Base-by-base conservation (phyloP, 2,329 filamentous ascomycete genomes). In the Penicillium sp. region DNA sequence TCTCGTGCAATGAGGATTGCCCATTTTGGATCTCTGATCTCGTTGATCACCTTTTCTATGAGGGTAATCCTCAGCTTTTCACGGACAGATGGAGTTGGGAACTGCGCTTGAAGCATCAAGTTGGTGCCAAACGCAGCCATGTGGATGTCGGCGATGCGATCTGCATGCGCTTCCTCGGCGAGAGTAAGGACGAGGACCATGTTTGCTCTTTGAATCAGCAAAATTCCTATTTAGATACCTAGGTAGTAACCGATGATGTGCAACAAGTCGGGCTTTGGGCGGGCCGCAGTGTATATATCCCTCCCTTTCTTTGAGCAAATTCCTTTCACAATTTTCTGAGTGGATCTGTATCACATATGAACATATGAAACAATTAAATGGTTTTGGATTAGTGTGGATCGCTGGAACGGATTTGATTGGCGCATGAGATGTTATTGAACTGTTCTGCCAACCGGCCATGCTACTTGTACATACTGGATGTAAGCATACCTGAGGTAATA, bases 131-230 rank as follows among this genome's bases (percentile, higher is more conserved):
- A 67, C 30, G 63, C 60, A 9, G 61, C 60, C 53, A 66, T 60
- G 56, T 67, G 65, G 51, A 66, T 63, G 43, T 64, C 61, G 16
- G 64, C 64, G 42, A 66, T 65, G 57, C 58, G 38, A 42, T 42
- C 38, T 5, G 38, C 38, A 14, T 42, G 5, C 38, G 38, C 38
- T 42, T 42, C 38, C 38, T 42, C 38, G 14, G 38, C 38, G 38
- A 42, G 38, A 47, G 20, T 8, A 47, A 47, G 45, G 21, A 16
- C 45, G 45, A 47, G 45, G 5, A 18, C 21, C 45, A 47, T 47
- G 21, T 24, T 47, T 42, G 38, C 14, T 42, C 38, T 42, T 20
- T 14, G 18, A 14, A 42, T n/a, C 16, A 42, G 16, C 5, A 42
- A 14, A 14, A 42, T 42, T 42, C 38, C 14, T 5, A 4, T 42